A percentile compares a stretch with the other conserved stretches of the same genome.
phyloP scores from a whole-genome alignment of 83 land plant species.

The Thuja plicata region DNA sequence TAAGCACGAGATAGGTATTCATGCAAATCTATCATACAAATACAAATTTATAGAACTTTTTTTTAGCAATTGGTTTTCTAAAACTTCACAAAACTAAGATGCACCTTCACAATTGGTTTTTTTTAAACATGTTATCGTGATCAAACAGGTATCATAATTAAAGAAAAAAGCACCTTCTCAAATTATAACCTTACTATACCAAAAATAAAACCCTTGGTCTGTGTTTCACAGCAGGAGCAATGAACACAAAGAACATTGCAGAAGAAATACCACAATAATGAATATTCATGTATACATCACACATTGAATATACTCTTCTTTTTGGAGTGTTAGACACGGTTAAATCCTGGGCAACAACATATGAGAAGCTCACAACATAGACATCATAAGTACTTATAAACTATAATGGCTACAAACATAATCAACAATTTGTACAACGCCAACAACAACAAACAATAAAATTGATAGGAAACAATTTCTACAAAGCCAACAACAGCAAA shows the following conservation, averaged over 20 bases:
- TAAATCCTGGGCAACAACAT: not conserved
- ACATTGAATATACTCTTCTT: not conserved
- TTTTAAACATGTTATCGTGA: not conserved
- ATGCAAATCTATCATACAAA: not conserved
- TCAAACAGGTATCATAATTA: not conserved
- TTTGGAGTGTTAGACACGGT: not conserved
- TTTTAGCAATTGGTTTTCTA: not conserved
- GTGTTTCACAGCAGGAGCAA: not conserved
- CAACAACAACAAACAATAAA: no score
- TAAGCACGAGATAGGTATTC: not conserved
- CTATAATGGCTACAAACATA: not conserved
- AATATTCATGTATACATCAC: not conserved
- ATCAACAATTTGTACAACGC: no score
- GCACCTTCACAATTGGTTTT: not conserved
- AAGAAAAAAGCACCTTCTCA: not conserved
- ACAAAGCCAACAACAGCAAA: no score
- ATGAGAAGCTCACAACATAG: not conserved
- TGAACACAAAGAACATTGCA: not conserved
- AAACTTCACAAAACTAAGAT: not conserved
- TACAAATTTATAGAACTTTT: not conserved
- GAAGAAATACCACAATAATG: not conserved
- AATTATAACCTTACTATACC: not conserved
- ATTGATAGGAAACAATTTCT: no score
- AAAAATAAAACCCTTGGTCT: not conserved
- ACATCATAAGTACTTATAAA: not conserved